Percentiles rank a stretch among this genome's conserved stretches.
phyloP scores from a whole-genome alignment of 495 filamentous ascomycete species.

The Thermothielavioides terrestris region DNA sequence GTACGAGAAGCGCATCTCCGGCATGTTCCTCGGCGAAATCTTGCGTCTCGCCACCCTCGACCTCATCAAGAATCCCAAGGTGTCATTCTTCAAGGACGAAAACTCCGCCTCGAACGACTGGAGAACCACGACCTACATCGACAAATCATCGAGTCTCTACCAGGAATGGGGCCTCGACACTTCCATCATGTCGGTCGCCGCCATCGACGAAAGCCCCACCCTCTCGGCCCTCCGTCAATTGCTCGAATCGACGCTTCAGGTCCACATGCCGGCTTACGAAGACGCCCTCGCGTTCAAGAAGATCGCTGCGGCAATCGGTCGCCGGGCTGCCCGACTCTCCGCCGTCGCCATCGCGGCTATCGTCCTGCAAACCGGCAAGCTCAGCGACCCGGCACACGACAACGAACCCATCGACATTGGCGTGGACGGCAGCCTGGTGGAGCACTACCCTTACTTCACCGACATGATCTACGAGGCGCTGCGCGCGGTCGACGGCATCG shows the following conservation, averaged over 20 bases:
- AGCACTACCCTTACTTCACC: slow-evolving; percentile 86
- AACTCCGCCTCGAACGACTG: slow-evolving; percentile 55
- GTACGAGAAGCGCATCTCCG: slow-evolving; percentile 96
- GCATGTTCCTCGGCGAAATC: slow-evolving; percentile 98
- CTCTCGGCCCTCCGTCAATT: slow-evolving; percentile 59
- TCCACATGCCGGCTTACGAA: slow-evolving; percentile 59
- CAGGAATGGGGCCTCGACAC: slow-evolving; percentile 86
- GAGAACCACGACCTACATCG: slow-evolving; percentile 58
- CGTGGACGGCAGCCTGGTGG: slow-evolving; percentile 83
- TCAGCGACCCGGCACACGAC: slow-evolving; percentile 36
- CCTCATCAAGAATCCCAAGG: slow-evolving; percentile 50
- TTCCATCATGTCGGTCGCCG: slow-evolving; percentile 70
- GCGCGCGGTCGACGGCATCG: slow-evolving; percentile 60
- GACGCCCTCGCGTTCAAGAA: slow-evolving; percentile 77
- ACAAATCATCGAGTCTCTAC: slow-evolving; percentile 55
- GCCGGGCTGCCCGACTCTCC: slow-evolving; percentile 78
- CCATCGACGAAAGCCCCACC: slow-evolving; percentile 59
- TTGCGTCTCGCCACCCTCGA: slow-evolving; percentile 65
- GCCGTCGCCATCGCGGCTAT: slow-evolving; percentile 81
- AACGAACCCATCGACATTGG: slow-evolving; percentile 75
- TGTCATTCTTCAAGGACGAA: slow-evolving; percentile 61
- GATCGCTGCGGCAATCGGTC: slow-evolving; percentile 74
- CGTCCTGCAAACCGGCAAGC: slow-evolving; percentile 61
- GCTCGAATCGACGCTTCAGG: slow-evolving; percentile 64
- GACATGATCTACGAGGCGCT: slow-evolving; percentile 67